Evolutionary conservation across 371 early-diverging fungal species (phyloP).

Genomic region (Thermomucor indicae-seudaticae): DNA sequence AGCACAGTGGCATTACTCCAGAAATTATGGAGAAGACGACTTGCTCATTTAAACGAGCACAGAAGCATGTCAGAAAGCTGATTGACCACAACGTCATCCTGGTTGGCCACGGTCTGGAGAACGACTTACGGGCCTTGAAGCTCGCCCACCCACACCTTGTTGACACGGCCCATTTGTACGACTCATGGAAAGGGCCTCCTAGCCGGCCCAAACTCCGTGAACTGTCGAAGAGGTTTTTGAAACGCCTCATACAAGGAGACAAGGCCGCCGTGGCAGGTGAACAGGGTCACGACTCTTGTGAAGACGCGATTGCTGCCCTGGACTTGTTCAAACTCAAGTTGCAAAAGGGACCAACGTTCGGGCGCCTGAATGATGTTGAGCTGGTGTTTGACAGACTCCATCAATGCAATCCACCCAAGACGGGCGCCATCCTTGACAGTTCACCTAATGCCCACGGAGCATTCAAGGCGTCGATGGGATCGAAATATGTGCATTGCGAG

Average conservation of each 20-base stretch:
- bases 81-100: slow-evolving; percentile 59
- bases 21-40: slow-evolving; percentile 48
- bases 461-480: slow-evolving; percentile 17
- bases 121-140: slow-evolving; percentile 36
- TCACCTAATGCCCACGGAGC: slow-evolving; percentile 8
- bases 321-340: slow-evolving; percentile 66
- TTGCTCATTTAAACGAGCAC: slow-evolving; percentile 55
- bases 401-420: slow-evolving; percentile 29
- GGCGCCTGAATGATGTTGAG: slow-evolving; percentile 38
- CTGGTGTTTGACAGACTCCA: slow-evolving; percentile 48
- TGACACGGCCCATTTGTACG: slow-evolving; percentile 69
- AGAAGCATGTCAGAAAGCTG: slow-evolving; percentile 48
- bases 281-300: slow-evolving; percentile 79
- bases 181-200: slow-evolving; percentile 59
- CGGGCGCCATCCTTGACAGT: slow-evolving; percentile 43
- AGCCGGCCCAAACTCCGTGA: slow-evolving; percentile 51
- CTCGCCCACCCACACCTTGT: slow-evolving; percentile 63
- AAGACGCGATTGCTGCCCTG: slow-evolving; percentile 74
- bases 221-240: slow-evolving; percentile 55
- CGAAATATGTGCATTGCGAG: slow-evolving; percentile 20
- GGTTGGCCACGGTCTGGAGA: slow-evolving; percentile 41
- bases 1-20: slow-evolving; percentile 68
- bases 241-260: slow-evolving; percentile 56
- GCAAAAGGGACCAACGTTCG: slow-evolving; percentile 44
- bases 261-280: slow-evolving; percentile 37